A percentile compares a stretch with the other conserved stretches of the same genome.
These are phyloP conservation scores for Melastoma candidum DNA, from an alignment of 441 rosid genomes.

Conservation along the genomic window DNA sequence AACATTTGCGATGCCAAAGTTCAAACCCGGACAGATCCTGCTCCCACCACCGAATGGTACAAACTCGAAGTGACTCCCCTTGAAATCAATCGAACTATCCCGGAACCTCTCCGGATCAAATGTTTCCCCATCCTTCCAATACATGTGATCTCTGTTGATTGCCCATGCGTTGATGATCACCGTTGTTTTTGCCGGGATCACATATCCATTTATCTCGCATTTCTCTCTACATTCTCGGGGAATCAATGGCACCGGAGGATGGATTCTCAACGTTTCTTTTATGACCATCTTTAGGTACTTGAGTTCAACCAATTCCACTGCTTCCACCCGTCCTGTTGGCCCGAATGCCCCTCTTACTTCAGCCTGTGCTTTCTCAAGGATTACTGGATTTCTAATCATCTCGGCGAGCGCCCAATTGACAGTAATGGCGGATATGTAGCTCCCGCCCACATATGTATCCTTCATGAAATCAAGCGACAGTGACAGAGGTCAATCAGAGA, in stretches of 20 bases:
- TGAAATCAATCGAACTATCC: too few relatives aligned
- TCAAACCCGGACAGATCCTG: too few relatives aligned
- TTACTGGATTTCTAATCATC: slow-evolving; percentile 17
- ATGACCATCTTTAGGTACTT: slow-evolving; percentile 17
- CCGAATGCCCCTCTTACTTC: slow-evolving; percentile 15
- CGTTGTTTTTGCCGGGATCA: slow-evolving; percentile 16
- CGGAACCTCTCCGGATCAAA: too few relatives aligned
- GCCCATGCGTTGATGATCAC: slow-evolving; percentile 18
- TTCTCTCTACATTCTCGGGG: slow-evolving; percentile 19
- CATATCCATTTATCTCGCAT: slow-evolving; percentile 18
- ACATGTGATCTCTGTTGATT: too few relatives aligned
- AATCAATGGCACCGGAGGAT: slow-evolving; percentile 20
- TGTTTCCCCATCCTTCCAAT: too few relatives aligned
- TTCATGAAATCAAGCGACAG: not conserved
- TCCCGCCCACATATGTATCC: slow-evolving; percentile 2
- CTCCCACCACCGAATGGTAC: too few relatives aligned
- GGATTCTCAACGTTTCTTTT: slow-evolving; percentile 27
- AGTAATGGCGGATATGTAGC: slow-evolving; percentile 15
- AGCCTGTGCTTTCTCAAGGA: slow-evolving; percentile 14
- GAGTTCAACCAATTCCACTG: slow-evolving; percentile 10
- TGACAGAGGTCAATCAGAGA: not conserved
- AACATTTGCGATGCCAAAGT: too few relatives aligned
- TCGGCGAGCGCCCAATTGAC: slow-evolving; percentile 21
- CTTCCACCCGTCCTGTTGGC: slow-evolving; percentile 9
- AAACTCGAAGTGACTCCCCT: too few relatives aligned